These are phyloP conservation scores for Byssothecium circinans DNA, from an alignment of 2,329 filamentous ascomycete genomes.

Conservation along the genomic window DNA sequence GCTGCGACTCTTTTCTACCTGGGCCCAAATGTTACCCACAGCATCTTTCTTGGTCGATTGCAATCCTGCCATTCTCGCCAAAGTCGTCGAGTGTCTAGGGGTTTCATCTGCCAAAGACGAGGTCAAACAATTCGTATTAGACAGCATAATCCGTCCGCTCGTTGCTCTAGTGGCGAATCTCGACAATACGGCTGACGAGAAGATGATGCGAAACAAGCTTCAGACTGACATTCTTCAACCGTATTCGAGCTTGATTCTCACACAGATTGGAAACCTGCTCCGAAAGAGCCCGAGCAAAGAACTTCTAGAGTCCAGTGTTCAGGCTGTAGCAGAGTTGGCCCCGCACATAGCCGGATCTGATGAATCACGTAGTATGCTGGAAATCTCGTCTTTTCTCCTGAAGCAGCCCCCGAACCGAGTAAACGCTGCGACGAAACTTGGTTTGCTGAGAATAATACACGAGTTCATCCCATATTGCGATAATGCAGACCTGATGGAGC, in stretches of 20 bases:
- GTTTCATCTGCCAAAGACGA: constrained; percentile 78
- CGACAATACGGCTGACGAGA: constrained; percentile 49
- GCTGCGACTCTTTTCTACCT: constrained; percentile 77
- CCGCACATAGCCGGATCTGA: constrained; percentile 48
- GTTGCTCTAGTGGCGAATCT: constrained; percentile 23
- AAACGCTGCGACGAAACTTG: constrained; percentile 78
- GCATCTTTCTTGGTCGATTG: constrained; percentile 70
- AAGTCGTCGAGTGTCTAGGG: constrained; percentile 71
- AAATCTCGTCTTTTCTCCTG: constrained; percentile 78
- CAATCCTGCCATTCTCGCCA: constrained; percentile 62
- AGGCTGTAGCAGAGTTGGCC: constrained; percentile 70
- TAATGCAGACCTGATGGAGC: constrained; percentile 56
- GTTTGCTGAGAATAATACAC: constrained; percentile 77
- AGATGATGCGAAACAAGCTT: constrained; percentile 54
- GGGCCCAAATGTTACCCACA: constrained; percentile 69
- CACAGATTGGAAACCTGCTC: constrained; percentile 53
- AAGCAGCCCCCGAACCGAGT: constrained; percentile 83
- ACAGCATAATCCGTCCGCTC: constrained; percentile 65
- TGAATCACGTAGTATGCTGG: constrained; percentile 75
- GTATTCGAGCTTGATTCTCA: constrained; percentile 68
- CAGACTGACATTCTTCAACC: constrained; percentile 57
- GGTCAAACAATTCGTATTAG: constrained; percentile 80
- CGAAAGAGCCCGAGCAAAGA: constrained; percentile 68
- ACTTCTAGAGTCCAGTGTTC: constrained; percentile 76
- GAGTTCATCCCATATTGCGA: constrained; percentile 73